Percentiles rank a stretch among this genome's conserved stretches.
These are phyloP conservation scores for Teratosphaeria viscida DNA, from an alignment of 2,329 filamentous ascomycete species.

Conservation along the genomic window DNA sequence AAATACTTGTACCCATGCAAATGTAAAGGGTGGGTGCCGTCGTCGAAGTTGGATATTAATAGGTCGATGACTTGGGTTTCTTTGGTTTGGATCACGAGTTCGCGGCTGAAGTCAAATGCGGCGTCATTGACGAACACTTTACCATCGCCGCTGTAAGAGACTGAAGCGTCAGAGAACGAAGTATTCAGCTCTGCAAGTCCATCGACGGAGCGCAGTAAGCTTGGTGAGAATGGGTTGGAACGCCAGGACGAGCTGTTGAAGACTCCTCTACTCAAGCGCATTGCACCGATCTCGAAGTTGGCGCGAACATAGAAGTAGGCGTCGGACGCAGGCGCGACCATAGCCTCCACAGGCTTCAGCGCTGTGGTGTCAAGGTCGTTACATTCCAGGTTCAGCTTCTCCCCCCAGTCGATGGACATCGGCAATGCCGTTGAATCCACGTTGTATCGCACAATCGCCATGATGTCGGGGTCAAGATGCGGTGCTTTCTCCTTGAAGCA, in stretches of 20 bases:
- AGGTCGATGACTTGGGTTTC: conserved; percentile 28
- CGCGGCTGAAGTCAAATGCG: conserved; percentile 18
- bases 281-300: conserved; percentile 50
- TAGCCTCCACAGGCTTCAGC: conserved; percentile 35
- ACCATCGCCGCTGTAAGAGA: neutral
- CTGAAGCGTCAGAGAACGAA: conserved; percentile 13
- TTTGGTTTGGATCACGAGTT: conserved; percentile 29
- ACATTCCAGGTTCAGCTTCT: conserved; percentile 40
- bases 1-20: conserved; percentile 29
- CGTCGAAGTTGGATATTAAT: conserved; percentile 27
- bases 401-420: conserved; percentile 41
- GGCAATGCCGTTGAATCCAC: conserved; percentile 15
- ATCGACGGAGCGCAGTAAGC: conserved; percentile 41
- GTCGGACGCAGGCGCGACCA: conserved; percentile 39
- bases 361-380: conserved; percentile 40
- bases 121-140: conserved; percentile 19
- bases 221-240: conserved; percentile 38
- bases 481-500: conserved; percentile 47
- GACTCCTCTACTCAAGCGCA: conserved; percentile 46
- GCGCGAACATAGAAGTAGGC: conserved; percentile 45
- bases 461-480: conserved; percentile 37
- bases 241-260: conserved; percentile 49
- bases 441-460: conserved; percentile 41
- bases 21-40: conserved; percentile 27
- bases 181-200: conserved; percentile 28